Base-by-base conservation (phyloP, 208 protist species). In the Wallacemonas sp. region DNA sequence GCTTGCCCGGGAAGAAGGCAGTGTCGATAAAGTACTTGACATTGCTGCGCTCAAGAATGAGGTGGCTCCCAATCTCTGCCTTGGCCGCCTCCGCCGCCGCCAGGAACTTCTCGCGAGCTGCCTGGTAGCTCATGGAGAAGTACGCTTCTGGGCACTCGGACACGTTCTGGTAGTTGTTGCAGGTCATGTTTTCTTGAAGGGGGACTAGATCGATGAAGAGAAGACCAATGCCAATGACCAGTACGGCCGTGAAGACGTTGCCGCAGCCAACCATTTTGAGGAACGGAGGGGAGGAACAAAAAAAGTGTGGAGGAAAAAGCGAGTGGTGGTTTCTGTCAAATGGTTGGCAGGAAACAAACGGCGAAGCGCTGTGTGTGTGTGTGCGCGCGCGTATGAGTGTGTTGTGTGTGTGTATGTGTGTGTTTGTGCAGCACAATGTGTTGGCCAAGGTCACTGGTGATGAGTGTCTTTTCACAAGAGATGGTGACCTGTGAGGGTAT, bases 131-230 rank as follows among this genome's bases (percentile, higher is more conserved):
- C 65, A 82, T 71, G 8, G 88, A 77, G 72, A 92, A 96, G 54
- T 74, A 87, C 16, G 61, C 39, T 38, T 92, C 90, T 1, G 85
- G 82, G 48, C 84, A 92, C 7, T 71, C 71, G 20, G 74, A 78
- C 8, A 36, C 65, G 61, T 93, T 91, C 16, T 62, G 75, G 71
- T 91, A 92, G 62, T 77, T 62, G 25, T 63, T 66, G 64, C 86
- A 91, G 23, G 68, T 74, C 79, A 89, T 89, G 20, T 71, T 81
- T 39, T 95, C 86, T 57, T 95, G 86, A 28, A 91, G 59, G 5
- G 89, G 79, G 0, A 93, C 78, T 22, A 95, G 66, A 48, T 94
- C 89, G 57, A 94, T 85, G 36, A 91, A 78, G 7, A 94, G 71
- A 14, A 94, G 70, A 2, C 88, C 88, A 4, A 78, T 72, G 66